Conservation (phyloP, 2,329 filamentous ascomycete species). For the Aspergillus flavus region DNA sequence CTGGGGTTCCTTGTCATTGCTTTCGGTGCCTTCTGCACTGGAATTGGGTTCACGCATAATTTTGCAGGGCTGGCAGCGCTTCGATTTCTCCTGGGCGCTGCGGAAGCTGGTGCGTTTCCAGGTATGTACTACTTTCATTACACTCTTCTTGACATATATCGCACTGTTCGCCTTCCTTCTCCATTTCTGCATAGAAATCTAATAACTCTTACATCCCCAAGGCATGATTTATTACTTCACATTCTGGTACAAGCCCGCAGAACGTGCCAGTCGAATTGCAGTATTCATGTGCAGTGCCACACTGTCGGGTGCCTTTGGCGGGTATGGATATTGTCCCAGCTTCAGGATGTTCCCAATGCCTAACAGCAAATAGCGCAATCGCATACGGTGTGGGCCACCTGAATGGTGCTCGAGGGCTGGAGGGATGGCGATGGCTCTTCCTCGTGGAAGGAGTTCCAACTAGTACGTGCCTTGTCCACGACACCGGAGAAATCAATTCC, state of each 20-base stretch:
- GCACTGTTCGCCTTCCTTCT: no score
- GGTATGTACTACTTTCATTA: not conserved
- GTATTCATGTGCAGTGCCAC: conserved; percentile 14
- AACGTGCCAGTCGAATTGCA: conserved; percentile 31
- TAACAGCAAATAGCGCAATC: not conserved
- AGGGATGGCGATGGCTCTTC: conserved; percentile 10
- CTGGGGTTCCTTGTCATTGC: conserved; percentile 38
- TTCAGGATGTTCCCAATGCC: not conserved
- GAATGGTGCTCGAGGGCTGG: not conserved
- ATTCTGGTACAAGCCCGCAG: conserved; percentile 40
- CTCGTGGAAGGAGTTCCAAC: conserved; percentile 9
- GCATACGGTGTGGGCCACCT: conserved; percentile 12
- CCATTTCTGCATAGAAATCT: no score
- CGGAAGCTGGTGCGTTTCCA: conserved; percentile 21
- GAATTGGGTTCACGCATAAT: conserved; percentile 16
- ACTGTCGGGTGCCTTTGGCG: not conserved
- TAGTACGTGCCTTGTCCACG: not conserved
- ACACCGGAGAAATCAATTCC: rapidly evolving
- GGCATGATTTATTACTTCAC: conserved; percentile 38
- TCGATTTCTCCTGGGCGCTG: conserved; percentile 20
- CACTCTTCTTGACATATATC: no score
- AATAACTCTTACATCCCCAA: rapidly evolving
- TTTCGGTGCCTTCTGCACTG: conserved; percentile 18
- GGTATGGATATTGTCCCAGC: not conserved
- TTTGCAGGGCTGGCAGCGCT: conserved; percentile 12